A percentile compares a stretch with the other conserved stretches of the same genome.
Evolutionary conservation across 306 rosid genomes (phyloP).

Genomic region (Lithocarpus polystachyus): DNA sequence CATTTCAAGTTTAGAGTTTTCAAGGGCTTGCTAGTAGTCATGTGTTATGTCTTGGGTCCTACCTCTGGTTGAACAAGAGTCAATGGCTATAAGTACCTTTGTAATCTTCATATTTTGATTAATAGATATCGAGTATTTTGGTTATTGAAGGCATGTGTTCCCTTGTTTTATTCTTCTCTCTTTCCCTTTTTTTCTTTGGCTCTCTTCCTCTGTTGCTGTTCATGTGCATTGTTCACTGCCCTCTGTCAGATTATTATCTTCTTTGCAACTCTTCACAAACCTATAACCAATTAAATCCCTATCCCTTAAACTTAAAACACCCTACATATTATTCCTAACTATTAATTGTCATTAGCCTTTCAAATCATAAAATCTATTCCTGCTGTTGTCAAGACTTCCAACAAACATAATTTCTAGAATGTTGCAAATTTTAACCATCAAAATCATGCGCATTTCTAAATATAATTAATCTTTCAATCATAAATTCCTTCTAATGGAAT

Average conservation of each 20-base stretch:
- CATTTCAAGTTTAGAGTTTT: background rate
- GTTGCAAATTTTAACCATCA: background rate
- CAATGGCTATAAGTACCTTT: background rate
- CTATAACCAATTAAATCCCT: background rate
- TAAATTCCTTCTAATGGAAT: background rate
- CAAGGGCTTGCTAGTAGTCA: background rate
- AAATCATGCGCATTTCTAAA: background rate
- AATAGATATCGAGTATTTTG: background rate
- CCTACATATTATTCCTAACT: background rate
- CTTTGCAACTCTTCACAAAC: background rate
- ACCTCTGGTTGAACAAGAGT: background rate
- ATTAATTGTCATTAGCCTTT: background rate
- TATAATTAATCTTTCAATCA: background rate
- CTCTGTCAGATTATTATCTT: background rate
- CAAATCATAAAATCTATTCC: background rate
- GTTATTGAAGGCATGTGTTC: background rate
- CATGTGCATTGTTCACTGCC: background rate
- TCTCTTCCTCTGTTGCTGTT: background rate
- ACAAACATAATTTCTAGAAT: background rate
- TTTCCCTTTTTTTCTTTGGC: background rate
- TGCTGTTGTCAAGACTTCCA: background rate
- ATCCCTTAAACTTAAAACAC: background rate
- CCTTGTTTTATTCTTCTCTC: background rate
- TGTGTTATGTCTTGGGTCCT: background rate
- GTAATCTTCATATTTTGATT: constrained; percentile 2